Conservation (phyloP, 2,329 filamentous ascomycete species). For the Penicillium olsonii region DNA sequence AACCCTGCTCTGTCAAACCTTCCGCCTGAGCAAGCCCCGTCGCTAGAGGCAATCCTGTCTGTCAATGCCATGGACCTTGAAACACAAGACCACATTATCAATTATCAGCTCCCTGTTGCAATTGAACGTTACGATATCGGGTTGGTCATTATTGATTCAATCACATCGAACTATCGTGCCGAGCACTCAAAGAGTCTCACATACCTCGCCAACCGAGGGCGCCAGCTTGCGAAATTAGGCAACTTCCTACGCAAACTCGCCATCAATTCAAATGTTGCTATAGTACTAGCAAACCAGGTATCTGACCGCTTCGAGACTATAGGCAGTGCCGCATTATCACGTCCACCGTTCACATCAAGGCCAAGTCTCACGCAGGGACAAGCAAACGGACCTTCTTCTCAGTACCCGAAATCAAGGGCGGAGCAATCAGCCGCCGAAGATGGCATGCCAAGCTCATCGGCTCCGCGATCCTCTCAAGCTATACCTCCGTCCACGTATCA, state of each 20-base stretch:
- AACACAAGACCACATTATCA: conserved; percentile 90
- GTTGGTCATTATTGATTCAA: conserved; percentile 82
- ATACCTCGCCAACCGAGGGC: conserved; percentile 71
- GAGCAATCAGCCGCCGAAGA: conserved; percentile 10
- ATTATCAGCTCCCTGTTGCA: conserved; percentile 87
- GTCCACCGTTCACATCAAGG: conserved; percentile 12
- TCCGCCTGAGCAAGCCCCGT: conserved; percentile 52
- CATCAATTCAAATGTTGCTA: conserved; percentile 69
- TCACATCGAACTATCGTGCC: conserved; percentile 92
- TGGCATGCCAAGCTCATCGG: neutral
- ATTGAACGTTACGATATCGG: conserved; percentile 75
- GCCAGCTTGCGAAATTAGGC: conserved; percentile 74
- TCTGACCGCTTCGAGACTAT: conserved; percentile 72
- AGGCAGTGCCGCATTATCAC: neutral
- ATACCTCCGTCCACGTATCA: conserved; percentile 32
- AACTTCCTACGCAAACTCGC: conserved; percentile 76
- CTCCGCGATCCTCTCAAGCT: conserved; percentile 24
- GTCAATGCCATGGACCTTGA: conserved; percentile 87
- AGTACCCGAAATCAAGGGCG: conserved; percentile 17
- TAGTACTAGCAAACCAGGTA: conserved; percentile 95
- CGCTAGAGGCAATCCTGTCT: conserved; percentile 74
- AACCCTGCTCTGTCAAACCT: conserved; percentile 62
- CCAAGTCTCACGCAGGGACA: conserved; percentile 17
- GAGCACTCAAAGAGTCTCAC: conserved; percentile 59
- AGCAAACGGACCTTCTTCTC: conserved; percentile 22